A percentile compares a stretch with the other conserved stretches of the same genome.
Evolutionary conservation across 805 yeast genomes (phyloP).

Genomic region (Metschnikowia gruessii): DNA sequence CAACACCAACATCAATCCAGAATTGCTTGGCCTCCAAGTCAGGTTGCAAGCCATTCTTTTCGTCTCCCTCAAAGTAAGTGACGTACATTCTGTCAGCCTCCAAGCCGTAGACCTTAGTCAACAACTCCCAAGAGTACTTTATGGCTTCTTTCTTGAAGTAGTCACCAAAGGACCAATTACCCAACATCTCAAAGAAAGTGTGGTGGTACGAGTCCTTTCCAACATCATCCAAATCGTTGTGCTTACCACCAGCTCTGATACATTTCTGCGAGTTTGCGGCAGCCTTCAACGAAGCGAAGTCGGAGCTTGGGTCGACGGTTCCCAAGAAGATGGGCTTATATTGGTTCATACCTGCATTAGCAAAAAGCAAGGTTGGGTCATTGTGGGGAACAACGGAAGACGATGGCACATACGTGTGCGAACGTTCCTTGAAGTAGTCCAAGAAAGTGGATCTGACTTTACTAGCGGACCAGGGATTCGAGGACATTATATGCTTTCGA

Average conservation of each 20-base stretch:
- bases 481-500: constrained; percentile 18
- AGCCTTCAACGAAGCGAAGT: constrained; percentile 76
- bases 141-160: constrained; percentile 96
- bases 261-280: constrained; percentile 97
- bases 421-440: constrained; percentile 65
- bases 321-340: constrained; percentile 97
- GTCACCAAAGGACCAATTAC: constrained; percentile 99
- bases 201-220: constrained; percentile 98
- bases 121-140: constrained; percentile 82
- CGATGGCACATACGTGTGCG: constrained; percentile 83
- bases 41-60: constrained; percentile 75
- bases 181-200: constrained; percentile 98
- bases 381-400: constrained; percentile 97
- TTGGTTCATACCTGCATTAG: constrained; percentile 99
- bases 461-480: constrained; percentile 37
- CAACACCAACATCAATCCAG: constrained; percentile 87
- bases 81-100: constrained; percentile 81
- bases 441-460: constrained; percentile 82
- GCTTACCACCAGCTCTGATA: constrained; percentile 99
- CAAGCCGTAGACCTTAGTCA: constrained; percentile 81
- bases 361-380: constrained; percentile 94
- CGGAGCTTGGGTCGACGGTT: constrained; percentile 92
- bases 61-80: constrained; percentile 95
- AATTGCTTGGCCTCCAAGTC: constrained; percentile 88
- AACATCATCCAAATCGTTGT: constrained; percentile 95